Percentiles rank a stretch among this genome's conserved stretches.
These are phyloP conservation scores for Termitomyces sp. DNA, from an alignment of 768 basidiomycete genomes.

Conservation along the genomic window DNA sequence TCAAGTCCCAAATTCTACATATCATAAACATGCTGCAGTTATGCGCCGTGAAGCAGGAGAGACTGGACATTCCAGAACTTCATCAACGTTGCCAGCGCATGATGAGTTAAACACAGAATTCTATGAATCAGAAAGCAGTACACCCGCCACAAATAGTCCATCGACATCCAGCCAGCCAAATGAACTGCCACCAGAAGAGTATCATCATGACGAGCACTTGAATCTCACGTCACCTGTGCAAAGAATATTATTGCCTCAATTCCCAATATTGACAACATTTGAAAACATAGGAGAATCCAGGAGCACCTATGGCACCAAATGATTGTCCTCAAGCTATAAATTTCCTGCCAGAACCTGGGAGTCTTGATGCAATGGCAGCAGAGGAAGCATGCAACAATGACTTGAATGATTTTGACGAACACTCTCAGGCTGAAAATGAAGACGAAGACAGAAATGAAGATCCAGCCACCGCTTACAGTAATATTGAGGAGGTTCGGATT, in stretches of 20 bases:
- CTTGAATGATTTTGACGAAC: not conserved
- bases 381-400: not conserved
- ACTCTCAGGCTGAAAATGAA: not conserved
- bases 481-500: conserved; percentile 4
- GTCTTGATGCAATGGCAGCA: not conserved
- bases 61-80: not conserved
- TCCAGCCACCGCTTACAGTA: not conserved
- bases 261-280: not conserved
- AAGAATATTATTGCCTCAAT: not conserved
- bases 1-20: not conserved
- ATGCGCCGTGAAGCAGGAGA: not conserved
- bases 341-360: not conserved
- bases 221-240: not conserved
- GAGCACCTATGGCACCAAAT: not conserved
- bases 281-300: not conserved
- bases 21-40: not conserved
- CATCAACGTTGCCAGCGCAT: not conserved
- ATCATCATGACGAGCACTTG: not conserved
- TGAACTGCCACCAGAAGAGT: not conserved
- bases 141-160: too few relatives aligned
- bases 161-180: not conserved
- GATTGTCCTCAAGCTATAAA: not conserved
- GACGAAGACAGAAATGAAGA: conserved; percentile 7
- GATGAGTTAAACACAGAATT: not conserved
- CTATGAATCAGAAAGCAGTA: not conserved